phyloP scores from a whole-genome alignment of 495 filamentous ascomycete genomes.

The Tuber melanosporum region DNA sequence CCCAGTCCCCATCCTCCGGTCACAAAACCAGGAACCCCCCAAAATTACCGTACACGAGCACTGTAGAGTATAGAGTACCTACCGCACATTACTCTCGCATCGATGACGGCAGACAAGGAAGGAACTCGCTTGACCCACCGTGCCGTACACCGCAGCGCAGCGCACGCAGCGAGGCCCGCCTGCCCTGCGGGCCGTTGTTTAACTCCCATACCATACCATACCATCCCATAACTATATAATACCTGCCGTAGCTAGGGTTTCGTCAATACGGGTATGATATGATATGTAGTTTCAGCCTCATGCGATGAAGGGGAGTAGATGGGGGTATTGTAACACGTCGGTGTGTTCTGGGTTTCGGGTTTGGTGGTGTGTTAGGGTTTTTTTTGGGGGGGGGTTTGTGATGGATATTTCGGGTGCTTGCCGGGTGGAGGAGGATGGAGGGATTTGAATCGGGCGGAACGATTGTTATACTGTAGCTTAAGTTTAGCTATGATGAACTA shows the following conservation, averaged over 20 bases:
- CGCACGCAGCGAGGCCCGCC: neutral
- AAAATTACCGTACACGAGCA: neutral
- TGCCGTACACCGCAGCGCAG: neutral
- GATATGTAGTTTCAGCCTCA: conserved; percentile 4
- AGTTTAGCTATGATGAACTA: neutral
- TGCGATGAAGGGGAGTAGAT: neutral
- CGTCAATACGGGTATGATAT: neutral
- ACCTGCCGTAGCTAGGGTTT: neutral
- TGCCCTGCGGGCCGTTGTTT: conserved; percentile 2
- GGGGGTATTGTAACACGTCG: conserved; percentile 4
- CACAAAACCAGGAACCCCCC: neutral
- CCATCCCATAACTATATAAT: conserved; percentile 2
- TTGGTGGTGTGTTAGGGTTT: neutral
- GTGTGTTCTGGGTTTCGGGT: conserved; percentile 1
- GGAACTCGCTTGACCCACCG: neutral
- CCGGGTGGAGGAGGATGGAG: neutral
- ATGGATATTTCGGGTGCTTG: neutral
- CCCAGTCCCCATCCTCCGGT: neutral
- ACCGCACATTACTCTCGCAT: neutral
- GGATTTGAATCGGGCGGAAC: neutral
- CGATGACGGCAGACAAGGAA: neutral
- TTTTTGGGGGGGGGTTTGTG: neutral
- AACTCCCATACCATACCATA: conserved; percentile 1
- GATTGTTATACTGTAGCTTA: neutral
- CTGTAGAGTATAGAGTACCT: neutral